Conservation (phyloP, 768 basidiomycete species). For the Auriculariales sp. region DNA sequence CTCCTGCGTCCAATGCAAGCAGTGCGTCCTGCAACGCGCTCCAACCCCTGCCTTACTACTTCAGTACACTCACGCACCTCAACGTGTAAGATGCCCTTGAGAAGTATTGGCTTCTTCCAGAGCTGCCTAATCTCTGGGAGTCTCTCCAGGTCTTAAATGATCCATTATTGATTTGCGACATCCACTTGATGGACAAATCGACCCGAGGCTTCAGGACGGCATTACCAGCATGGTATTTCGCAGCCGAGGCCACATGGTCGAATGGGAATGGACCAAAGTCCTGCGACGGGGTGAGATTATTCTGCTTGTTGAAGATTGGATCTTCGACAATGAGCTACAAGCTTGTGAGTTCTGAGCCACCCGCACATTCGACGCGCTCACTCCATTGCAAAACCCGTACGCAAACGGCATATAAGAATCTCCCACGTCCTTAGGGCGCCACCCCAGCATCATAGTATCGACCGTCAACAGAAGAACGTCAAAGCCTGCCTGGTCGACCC, state of each 20-base stretch:
- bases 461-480: constrained; percentile 53
- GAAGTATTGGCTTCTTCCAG: constrained; percentile 63
- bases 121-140: constrained; percentile 49
- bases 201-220: background rate
- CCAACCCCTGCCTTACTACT: background rate
- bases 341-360: background rate
- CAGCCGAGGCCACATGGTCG: background rate
- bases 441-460: constrained; percentile 59
- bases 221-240: background rate
- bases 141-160: constrained; percentile 54
- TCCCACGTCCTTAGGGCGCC: constrained; percentile 63
- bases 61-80: constrained; percentile 10
- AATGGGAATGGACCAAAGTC: background rate
- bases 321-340: constrained; percentile 27
- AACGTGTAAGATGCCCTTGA: constrained; percentile 64
- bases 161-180: constrained; percentile 32
- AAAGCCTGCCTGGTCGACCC: constrained; percentile 52
- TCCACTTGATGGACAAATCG: background rate
- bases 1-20: constrained; percentile 44
- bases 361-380: constrained; percentile 25
- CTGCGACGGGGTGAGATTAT: background rate
- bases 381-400: constrained; percentile 45
- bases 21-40: constrained; percentile 57
- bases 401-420: constrained; percentile 49
- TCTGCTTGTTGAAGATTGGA: constrained; percentile 42